These are phyloP conservation scores for Globisporangium nagaii DNA, from an alignment of 352 stramenopile genomes.

Conservation along the genomic window DNA sequence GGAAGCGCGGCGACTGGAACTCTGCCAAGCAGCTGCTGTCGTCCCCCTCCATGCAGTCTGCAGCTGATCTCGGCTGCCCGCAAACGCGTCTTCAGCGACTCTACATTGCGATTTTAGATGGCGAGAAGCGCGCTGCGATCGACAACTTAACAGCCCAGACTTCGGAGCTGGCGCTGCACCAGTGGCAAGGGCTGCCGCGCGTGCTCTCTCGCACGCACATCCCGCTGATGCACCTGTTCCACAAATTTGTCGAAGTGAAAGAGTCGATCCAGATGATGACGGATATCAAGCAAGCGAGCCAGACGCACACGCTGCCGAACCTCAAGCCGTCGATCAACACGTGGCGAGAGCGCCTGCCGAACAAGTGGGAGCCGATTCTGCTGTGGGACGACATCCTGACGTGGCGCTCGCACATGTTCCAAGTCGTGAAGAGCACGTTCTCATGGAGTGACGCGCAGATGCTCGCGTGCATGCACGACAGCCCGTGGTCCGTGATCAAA, in stretches of 20 bases:
- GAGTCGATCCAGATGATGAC: constrained; percentile 91
- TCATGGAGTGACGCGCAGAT: constrained; percentile 86
- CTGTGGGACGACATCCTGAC: constrained; percentile 92
- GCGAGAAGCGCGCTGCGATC: constrained; percentile 64
- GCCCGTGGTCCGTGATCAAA: constrained; percentile 90
- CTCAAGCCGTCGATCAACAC: constrained; percentile 90
- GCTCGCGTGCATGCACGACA: constrained; percentile 89
- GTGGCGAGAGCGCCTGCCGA: constrained; percentile 90
- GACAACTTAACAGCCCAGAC: constrained; percentile 70
- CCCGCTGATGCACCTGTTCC: constrained; percentile 83
- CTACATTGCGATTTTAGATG: constrained; percentile 87
- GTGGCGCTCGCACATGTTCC: constrained; percentile 92
- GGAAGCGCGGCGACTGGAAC: constrained; percentile 90
- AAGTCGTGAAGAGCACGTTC: constrained; percentile 86
- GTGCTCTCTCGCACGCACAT: constrained; percentile 74
- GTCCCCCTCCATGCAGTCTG: constrained; percentile 56
- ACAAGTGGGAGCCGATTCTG: constrained; percentile 91
- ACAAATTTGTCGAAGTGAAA: constrained; percentile 91
- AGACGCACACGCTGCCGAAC: constrained; percentile 83
- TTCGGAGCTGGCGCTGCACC: constrained; percentile 74
- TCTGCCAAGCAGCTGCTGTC: constrained; percentile 75
- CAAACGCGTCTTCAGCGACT: constrained; percentile 76
- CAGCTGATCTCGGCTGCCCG: constrained; percentile 58
- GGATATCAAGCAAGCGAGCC: constrained; percentile 81
- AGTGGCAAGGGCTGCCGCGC: constrained; percentile 87